Conservation (phyloP, 2,329 filamentous ascomycete species). For the Rutstroemia sp. region DNA sequence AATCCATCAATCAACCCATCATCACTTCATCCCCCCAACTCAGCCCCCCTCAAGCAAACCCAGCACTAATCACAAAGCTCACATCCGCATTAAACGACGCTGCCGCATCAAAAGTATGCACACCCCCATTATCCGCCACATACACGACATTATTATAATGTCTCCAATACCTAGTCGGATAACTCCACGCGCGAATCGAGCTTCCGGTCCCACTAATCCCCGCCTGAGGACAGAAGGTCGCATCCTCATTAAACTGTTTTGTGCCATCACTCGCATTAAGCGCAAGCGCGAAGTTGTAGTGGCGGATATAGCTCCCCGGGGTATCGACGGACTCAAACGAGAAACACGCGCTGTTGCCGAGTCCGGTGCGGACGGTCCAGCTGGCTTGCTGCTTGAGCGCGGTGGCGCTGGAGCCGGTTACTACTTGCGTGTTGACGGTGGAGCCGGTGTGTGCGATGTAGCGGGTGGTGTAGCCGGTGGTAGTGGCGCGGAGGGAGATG, state of each 20-base stretch:
- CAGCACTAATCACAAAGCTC: slow-evolving; percentile 39
- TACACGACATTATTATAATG: slow-evolving; percentile 44
- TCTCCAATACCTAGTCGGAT: slow-evolving; percentile 51
- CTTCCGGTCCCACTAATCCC: slow-evolving; percentile 44
- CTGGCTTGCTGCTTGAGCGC: slow-evolving; percentile 44
- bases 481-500: slow-evolving; percentile 48
- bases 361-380: slow-evolving; percentile 46
- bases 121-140: slow-evolving; percentile 46
- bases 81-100: slow-evolving; percentile 45
- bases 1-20: no score
- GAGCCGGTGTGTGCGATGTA: slow-evolving; percentile 47
- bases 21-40: slow-evolving; percentile 1
- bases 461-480: slow-evolving; percentile 43
- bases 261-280: slow-evolving; percentile 44
- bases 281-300: slow-evolving; percentile 44
- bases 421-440: slow-evolving; percentile 46
- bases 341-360: slow-evolving; percentile 48
- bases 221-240: slow-evolving; percentile 52
- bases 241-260: slow-evolving; percentile 52
- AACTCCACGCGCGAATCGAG: slow-evolving; percentile 50
- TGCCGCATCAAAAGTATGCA: slow-evolving; percentile 44
- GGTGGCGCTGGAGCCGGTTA: slow-evolving; percentile 42
- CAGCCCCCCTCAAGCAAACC: slow-evolving; percentile 34
- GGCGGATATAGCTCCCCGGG: slow-evolving; percentile 50
- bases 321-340: slow-evolving; percentile 55